Evolutionary conservation across 179 eudicot genomes (phyloP).

Genomic region (Amaranthus tricolor): DNA sequence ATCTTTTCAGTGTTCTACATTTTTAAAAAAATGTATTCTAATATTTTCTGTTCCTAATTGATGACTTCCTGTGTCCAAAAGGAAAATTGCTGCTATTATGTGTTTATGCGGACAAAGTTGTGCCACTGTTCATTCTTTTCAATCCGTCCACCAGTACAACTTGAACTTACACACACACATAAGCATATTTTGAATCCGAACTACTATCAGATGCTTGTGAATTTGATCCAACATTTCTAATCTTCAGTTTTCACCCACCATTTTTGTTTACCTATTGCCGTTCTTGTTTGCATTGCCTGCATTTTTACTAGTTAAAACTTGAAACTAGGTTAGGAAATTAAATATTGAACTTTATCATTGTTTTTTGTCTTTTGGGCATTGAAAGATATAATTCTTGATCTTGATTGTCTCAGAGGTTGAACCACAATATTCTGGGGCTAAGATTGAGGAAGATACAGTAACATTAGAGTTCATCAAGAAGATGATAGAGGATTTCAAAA

Average conservation of each 20-base stretch:
- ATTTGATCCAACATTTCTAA: no score
- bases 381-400: not conserved
- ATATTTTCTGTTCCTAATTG: no score
- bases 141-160: no score
- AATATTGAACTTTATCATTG: not conserved
- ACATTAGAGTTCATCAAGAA: constrained; percentile 87
- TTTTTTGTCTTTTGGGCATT: constrained; percentile 4
- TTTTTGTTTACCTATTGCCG: not conserved
- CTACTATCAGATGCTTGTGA: no score
- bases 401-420: constrained; percentile 61
- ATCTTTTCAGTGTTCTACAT: no score
- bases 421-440: constrained; percentile 94
- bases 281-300: not conserved
- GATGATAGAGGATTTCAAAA: constrained; percentile 94
- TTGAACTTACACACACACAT: no score
- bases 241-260: not conserved
- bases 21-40: no score
- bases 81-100: no score
- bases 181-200: no score
- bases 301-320: not conserved
- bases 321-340: not conserved
- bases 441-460: constrained; percentile 83
- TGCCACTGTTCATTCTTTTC: no score
- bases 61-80: no score
- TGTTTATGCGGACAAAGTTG: no score